Base-by-base conservation (phyloP, 257 asterid species). In the Scutellaria barbata region DNA sequence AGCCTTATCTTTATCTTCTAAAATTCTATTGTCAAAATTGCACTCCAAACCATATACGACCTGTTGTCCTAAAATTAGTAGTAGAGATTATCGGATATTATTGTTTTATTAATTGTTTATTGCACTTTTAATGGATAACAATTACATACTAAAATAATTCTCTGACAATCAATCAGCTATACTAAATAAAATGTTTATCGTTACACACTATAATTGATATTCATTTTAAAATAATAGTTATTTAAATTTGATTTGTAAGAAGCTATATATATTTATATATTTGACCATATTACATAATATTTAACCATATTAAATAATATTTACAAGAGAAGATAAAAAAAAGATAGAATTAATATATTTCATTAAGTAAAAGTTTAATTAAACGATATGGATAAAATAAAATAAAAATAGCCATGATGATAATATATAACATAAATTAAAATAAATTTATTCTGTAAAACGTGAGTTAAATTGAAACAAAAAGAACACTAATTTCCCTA, bases 1-100 rank as follows among this genome's bases (percentile, higher is more conserved):
- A 46, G 14, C 53, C 63, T 71, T 47, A 47, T 58, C 75, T 10
- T 50, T 30, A 33, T 58, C 67, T 59, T 1, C 37, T 43, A 57
- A 70, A 30, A 8, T 56, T 52, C 11, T 55, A 25, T 33, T 5
- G 14, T 66, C 68, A 39, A 66, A 52, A 30, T 10, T 63, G 16
- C 16, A 39, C 18, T 62, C 61, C 51, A 51, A 63, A 53, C 22
- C 73, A 52, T 41, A 14, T 30, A 30, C 13, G 42, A 18, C 55
- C 35, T 30, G 35, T 12, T 17, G 22, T 53, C 64, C 35, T 10
- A 40, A 54, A 8, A 41, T 55, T 13, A 40, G 63, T 0, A 45
- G 42, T 11, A 17, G 54, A 67, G 35, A 33, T 47, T 48, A 12
- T 47, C 14, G 7, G 41, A 11, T 30, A 42, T 18, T 8, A 40